Base-by-base conservation (phyloP, 257 asterid species). In the Forsythia viridissima region DNA sequence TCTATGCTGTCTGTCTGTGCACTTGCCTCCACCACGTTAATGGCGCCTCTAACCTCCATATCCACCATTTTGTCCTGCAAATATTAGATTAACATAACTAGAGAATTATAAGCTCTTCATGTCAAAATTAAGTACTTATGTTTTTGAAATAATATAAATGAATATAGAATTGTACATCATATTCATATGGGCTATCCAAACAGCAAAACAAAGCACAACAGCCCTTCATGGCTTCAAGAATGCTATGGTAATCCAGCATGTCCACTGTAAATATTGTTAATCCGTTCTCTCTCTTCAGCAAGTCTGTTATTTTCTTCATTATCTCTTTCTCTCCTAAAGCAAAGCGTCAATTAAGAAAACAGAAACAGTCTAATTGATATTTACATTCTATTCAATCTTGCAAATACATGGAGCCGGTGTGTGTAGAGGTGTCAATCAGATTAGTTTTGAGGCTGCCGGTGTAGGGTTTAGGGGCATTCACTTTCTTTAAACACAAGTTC, bases 21-120 rank as follows among this genome's bases (percentile, higher is more conserved):
- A 73, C 88, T 84, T 48, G 88, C 90, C 73, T 87, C 90, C 52
- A 84, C 83, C 77, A 78, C 87, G 70, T 87, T 87, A 15, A 87
- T 87, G 11, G 83, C 78, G 11, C 90, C 85, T 70, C 82, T 82
- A 65, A 82, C 87, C 79, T 87, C 90, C 21, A 71, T 57, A 80
- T 87, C 90, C 40, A 78, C 84, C 57, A 72, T 65, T 73, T 76
- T 79, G 18, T 80, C 87, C 90, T 87, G 80, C 73, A 69, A 71
- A 37, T 15, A 61, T 63, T 77, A 1, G 5, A 1, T 30, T 30
- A 30, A 30, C 34, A 30, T 30, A 30, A 30, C 34, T 30, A 30
- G 34, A 48, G 34, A 13, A 48, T 15, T 48, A 13, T 48, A 48
- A 48, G 20, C 59, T 13, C 59, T 30, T 30, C 34, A 30, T 30